phyloP scores from a whole-genome alignment of 1,139 yeast species.

The Candida sanyaensis region DNA sequence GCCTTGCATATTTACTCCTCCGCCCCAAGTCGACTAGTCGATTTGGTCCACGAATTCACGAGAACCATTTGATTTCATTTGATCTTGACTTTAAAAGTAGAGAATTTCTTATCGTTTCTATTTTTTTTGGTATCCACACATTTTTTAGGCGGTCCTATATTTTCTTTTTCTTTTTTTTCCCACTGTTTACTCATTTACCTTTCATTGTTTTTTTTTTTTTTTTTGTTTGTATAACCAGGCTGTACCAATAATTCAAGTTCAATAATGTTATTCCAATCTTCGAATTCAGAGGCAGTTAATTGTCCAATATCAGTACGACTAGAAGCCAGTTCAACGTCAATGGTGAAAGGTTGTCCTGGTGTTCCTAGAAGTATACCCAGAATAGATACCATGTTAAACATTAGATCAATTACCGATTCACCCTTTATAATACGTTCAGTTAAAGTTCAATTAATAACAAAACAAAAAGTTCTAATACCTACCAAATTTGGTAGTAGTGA shows the following conservation, averaged over 20 bases:
- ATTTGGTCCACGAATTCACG: too few species aligned
- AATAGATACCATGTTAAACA: conserved; percentile 43
- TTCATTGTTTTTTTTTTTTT: not conserved
- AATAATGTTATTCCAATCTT: not conserved
- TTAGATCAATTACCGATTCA: conserved; percentile 38
- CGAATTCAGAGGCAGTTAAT: conserved; percentile 7
- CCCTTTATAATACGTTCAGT: conserved; percentile 43
- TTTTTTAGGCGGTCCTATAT: not conserved
- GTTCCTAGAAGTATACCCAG: conserved; percentile 58
- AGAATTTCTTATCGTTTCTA: too few species aligned
- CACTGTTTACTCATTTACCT: not conserved
- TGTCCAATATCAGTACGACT: conserved; percentile 37
- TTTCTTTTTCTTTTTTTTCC: not conserved
- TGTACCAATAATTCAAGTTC: conserved; percentile 12
- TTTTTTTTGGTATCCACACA: too few species aligned
- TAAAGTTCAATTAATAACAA: conserved; percentile 36
- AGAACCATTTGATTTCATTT: too few species aligned
- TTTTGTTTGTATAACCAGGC: conserved; percentile 1
- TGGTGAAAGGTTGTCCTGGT: conserved; percentile 66
- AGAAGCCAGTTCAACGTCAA: conserved; percentile 48
- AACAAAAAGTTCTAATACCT: conserved; percentile 41
- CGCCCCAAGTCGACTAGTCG: too few species aligned
- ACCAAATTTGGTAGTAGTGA: conserved; percentile 47
- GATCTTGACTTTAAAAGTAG: too few species aligned
- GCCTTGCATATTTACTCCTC: too few species aligned